phyloP scores from a whole-genome alignment of 2,329 filamentous ascomycete genomes.

The Dryadomyces quercus-mongolicae region DNA sequence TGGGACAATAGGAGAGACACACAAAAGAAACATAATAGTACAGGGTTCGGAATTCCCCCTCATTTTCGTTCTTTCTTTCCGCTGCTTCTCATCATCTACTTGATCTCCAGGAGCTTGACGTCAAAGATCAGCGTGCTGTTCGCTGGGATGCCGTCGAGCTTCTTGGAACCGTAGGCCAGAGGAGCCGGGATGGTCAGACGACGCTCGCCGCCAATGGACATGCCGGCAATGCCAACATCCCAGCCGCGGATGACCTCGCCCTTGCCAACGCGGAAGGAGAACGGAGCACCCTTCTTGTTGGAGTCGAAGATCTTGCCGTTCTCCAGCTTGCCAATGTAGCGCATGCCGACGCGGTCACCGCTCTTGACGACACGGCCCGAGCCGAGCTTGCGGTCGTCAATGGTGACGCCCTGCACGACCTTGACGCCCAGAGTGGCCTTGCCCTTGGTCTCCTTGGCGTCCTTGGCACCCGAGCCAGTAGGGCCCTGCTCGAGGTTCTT shows the following conservation, averaged over 20 bases:
- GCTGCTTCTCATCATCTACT: constrained; percentile 37
- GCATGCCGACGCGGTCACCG: constrained; percentile 82
- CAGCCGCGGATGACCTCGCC: constrained; percentile 98
- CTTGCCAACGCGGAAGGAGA: constrained; percentile 86
- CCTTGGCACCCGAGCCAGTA: constrained; percentile 50
- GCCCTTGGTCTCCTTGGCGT: constrained; percentile 22
- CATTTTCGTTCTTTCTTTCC: background rate
- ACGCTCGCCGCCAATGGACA: constrained; percentile 88
- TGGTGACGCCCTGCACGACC: constrained; percentile 74
- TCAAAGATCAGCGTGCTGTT: constrained; percentile 93
- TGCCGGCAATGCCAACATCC: constrained; percentile 89
- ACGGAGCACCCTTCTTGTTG: constrained; percentile 98
- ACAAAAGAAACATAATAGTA: constrained; percentile 1
- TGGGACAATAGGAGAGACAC: background rate
- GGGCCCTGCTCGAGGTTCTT: constrained; percentile 98
- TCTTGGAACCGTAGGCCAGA: constrained; percentile 81
- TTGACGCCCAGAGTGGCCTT: constrained; percentile 55
- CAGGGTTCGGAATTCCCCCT: background rate
- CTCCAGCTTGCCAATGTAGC: constrained; percentile 94
- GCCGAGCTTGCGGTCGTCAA: constrained; percentile 92
- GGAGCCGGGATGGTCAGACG: constrained; percentile 79
- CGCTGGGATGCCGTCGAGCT: constrained; percentile 70
- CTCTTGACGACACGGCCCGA: constrained; percentile 76
- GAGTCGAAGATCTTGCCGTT: constrained; percentile 94
- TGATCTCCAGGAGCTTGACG: constrained; percentile 73